Evolutionary conservation across 2,329 filamentous ascomycete genomes (phyloP), one percentile per base, ranked within the genome.

Genomic region (Ilyonectria sp.): DNA sequence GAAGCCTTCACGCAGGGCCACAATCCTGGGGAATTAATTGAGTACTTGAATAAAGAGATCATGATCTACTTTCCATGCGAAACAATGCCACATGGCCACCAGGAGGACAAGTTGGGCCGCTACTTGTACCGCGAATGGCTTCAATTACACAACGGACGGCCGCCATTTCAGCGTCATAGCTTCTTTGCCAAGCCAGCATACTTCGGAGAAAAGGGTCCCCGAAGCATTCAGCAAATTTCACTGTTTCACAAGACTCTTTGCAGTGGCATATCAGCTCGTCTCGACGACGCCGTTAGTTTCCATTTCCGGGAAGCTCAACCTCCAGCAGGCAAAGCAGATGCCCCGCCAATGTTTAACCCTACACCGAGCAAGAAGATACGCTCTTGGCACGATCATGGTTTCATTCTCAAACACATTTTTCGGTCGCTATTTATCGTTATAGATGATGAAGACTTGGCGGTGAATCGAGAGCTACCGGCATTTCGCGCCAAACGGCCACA

Each of bases 111-210:
- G 29, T 1, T 67, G 1, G 60, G 60, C 21, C 54, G 54, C 2
- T 64, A 60, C 8, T 19, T 67, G 6, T 60, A 43, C 19, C 50
- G 43, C 1, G 33, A 49, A 33, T 60, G 65, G 60, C 54, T 67
- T 11, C 60, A 31, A 1, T 11, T 60, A n/a, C 13, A 67, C 17
- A 6, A 60, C 1, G 65, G 65, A n/a, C 60, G 26, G n/a, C 65
- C 49, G 3, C 49, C 65, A 8, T 60, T 67, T 40, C 60, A 64
- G 46, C 26, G 60, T 4, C 40, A 58, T 23, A 31, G 43, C 6
- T 67, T 60, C 23, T 40, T 67, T 8, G 26, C 55, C 7, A 56
- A 63, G 29, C 40, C 60, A 29, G 21, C n/a, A 17, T 21, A 4
- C 4, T n/a, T 56, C 11, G 43, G 43, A 6, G 52, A 56, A 26